phyloP scores from a whole-genome alignment of 2,329 filamentous ascomycete species.

The Alternaria hordeiaustralica region DNA sequence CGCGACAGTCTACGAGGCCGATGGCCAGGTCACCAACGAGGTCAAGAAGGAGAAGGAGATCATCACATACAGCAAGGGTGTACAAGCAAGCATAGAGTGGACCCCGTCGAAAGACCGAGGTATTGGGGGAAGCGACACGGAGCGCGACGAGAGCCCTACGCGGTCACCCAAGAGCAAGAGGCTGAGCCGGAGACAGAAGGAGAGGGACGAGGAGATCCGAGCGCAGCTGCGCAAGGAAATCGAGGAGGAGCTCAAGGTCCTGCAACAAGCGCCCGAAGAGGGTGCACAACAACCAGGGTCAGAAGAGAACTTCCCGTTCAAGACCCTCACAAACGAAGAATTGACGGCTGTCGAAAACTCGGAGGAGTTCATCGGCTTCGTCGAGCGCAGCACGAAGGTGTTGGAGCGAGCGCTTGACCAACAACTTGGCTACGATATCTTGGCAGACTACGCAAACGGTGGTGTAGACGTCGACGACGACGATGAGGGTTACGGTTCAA shows the following conservation, averaged over 20 bases:
- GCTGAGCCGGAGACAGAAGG: constrained; percentile 77
- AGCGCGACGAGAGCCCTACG: constrained; percentile 66
- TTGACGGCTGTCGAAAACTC: constrained; percentile 88
- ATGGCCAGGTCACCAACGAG: constrained; percentile 75
- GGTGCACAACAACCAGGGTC: constrained; percentile 54
- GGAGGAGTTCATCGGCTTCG: constrained; percentile 91
- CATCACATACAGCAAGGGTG: constrained; percentile 95
- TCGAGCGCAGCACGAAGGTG: constrained; percentile 95
- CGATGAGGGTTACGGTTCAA: constrained; percentile 73
- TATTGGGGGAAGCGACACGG: constrained; percentile 61
- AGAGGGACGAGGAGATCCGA: constrained; percentile 87
- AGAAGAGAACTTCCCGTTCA: constrained; percentile 71
- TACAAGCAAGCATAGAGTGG: constrained; percentile 87
- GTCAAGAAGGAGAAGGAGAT: constrained; percentile 72
- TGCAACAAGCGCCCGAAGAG: constrained; percentile 57
- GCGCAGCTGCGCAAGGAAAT: constrained; percentile 86
- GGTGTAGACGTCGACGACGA: constrained; percentile 81
- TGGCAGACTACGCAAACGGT: constrained; percentile 90
- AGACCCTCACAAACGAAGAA: constrained; percentile 83
- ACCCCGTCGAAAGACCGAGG: constrained; percentile 60
- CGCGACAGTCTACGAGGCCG: constrained; percentile 80
- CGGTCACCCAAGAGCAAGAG: constrained; percentile 68
- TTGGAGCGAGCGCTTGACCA: constrained; percentile 94
- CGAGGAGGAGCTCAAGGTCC: constrained; percentile 83
- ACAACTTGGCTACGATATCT: constrained; percentile 92